Conservation (phyloP, 352 stramenopile genomes). For the Phytopythium litorale region DNA sequence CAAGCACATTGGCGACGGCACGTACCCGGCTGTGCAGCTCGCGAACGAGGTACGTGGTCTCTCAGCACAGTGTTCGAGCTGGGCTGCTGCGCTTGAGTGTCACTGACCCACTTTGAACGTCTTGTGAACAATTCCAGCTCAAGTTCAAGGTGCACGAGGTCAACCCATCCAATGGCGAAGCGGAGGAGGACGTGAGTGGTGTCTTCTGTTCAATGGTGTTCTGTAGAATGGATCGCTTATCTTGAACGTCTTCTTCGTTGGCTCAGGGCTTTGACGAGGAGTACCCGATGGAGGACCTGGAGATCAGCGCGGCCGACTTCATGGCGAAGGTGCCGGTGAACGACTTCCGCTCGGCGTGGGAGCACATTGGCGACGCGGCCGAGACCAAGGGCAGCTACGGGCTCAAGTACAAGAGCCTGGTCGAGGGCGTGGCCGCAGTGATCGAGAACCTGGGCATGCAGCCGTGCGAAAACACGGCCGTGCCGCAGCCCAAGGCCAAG, state of each 20-base stretch:
- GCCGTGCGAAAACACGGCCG: conserved; percentile 93
- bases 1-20: conserved; percentile 67
- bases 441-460: conserved; percentile 98
- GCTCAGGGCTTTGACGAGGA: conserved; percentile 95
- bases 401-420: conserved; percentile 96
- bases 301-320: conserved; percentile 94
- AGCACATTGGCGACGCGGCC: conserved; percentile 90
- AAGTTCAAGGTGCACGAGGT: conserved; percentile 96
- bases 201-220: neutral
- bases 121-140: conserved; percentile 44
- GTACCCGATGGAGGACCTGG: conserved; percentile 97
- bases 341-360: conserved; percentile 97
- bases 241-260: conserved; percentile 4
- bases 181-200: conserved; percentile 58
- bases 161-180: conserved; percentile 93
- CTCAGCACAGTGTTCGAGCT: neutral
- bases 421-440: conserved; percentile 94
- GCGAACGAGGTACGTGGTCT: conserved; percentile 78
- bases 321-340: conserved; percentile 96
- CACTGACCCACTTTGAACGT: conserved; percentile 6
- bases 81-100: neutral
- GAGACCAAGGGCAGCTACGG: conserved; percentile 97
- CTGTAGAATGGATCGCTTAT: conserved; percentile 3
- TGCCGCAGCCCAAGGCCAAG: conserved; percentile 86
- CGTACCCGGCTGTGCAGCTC: conserved; percentile 88